Base-by-base conservation (phyloP, 805 yeast genomes). In the Cyberlindnera veronae region DNA sequence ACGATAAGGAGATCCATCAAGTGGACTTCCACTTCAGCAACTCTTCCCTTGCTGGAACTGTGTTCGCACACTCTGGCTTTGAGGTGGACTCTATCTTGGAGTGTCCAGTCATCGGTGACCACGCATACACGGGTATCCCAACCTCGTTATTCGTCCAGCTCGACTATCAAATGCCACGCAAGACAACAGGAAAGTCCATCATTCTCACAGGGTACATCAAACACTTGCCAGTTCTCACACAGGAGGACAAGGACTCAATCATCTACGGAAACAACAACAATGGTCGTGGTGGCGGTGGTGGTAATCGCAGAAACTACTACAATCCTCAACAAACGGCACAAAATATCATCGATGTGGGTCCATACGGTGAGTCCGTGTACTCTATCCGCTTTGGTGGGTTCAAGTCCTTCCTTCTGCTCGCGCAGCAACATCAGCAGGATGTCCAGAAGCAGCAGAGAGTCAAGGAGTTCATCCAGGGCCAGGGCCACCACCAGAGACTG, bases 201-300 rank as follows among this genome's bases (percentile, higher is more conserved):
- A 67, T 91, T 17, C 61, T 91, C 48, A 84, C 81, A 33, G 97
- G 97, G 0, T 87, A 69, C 55, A 77, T 79, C 44, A 74, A 88
- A 5, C 82, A 79, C 44, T 64, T 65, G 26, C 69, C 71, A 15
- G 80, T 81, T 7, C 66, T 91, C 33, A 77, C 78, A 5, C 76
- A 74, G 29, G 82, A 81, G 34, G 97, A 90, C 52, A 74, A 71
- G 41, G 87, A 82, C 46, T 64, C 72, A 10, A 68, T 87, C 12
- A 54, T 71, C 23, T 58, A 62, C 41, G 63, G 66, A 34, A 29
- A 32, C 23, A 27, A 21, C 23, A 17, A 20, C 26, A 29, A 24
- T n/a, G n/a, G 15, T 19, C 29, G 29, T 21, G 59, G 62, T 26
- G 62, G 69, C 11, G 48, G 58, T 38, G 38, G 52, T 15, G 61